phyloP scores from a whole-genome alignment of 805 yeast species.

The Debaryomyces hansenii region DNA sequence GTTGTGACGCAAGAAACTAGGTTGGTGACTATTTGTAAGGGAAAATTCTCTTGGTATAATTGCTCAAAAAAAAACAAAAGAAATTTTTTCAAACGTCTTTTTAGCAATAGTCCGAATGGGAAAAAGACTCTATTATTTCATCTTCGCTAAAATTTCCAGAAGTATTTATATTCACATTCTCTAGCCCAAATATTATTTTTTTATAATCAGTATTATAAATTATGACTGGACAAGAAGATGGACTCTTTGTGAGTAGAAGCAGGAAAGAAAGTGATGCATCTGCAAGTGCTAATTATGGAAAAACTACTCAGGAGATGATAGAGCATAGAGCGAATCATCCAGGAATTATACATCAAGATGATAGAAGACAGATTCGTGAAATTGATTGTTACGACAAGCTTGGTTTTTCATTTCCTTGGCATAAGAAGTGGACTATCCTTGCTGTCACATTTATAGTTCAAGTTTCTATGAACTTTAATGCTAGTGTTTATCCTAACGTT shows the following conservation, averaged over 20 bases:
- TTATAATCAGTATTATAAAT: no score
- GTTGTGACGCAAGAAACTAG: no score
- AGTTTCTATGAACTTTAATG: constrained; percentile 41
- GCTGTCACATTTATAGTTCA: constrained; percentile 38
- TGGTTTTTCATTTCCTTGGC: constrained; percentile 30
- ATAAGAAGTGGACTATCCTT: constrained; percentile 34
- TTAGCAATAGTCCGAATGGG: no score
- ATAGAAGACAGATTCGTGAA: constrained; percentile 29
- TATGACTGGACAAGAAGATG: background rate
- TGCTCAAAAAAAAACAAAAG: no score
- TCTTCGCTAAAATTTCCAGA: background rate
- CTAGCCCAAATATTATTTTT: no score
- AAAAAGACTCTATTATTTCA: no score
- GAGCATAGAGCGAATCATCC: constrained; percentile 2
- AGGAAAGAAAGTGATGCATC: background rate
- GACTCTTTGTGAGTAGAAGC: background rate
- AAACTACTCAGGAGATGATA: background rate
- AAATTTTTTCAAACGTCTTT: no score
- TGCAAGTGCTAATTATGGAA: background rate
- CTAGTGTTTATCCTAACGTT: constrained; percentile 31
- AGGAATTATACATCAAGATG: constrained; percentile 23
- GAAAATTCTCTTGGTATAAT: no score
- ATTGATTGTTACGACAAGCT: constrained; percentile 34
- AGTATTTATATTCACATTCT: no score
- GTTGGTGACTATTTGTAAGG: no score